A percentile compares a stretch with the other conserved stretches of the same genome.
phyloP scores from a whole-genome alignment of 2,329 filamentous ascomycete species.

The Celoporthe dispersa region DNA sequence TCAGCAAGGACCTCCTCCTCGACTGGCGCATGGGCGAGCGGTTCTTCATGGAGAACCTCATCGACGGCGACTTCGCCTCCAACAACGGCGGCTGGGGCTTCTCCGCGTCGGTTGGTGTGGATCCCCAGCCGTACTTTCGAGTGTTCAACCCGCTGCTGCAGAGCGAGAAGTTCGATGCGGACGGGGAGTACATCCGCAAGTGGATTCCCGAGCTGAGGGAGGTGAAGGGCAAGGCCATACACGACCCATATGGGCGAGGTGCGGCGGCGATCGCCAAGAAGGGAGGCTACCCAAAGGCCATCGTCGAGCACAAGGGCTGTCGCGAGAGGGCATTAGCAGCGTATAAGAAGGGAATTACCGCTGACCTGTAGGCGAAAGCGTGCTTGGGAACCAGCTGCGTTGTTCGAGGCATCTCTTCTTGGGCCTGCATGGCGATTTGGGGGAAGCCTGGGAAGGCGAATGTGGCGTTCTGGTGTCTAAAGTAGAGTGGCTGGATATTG shows the following conservation, averaged over 20 bases:
- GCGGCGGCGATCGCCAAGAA: conserved; percentile 62
- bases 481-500: background rate
- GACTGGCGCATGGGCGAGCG: conserved; percentile 84
- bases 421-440: background rate
- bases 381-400: background rate
- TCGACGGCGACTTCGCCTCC: conserved; percentile 80
- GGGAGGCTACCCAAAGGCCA: conserved; percentile 72
- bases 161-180: conserved; percentile 81
- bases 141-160: conserved; percentile 88
- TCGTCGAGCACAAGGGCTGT: conserved; percentile 74
- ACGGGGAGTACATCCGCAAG: conserved; percentile 78
- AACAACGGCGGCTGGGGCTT: conserved; percentile 72
- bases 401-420: background rate
- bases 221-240: conserved; percentile 70
- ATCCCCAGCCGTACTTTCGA: conserved; percentile 77
- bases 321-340: conserved; percentile 56
- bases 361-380: conserved; percentile 25
- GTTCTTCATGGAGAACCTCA: conserved; percentile 80
- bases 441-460: background rate
- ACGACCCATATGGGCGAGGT: conserved; percentile 77
- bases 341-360: conserved; percentile 37
- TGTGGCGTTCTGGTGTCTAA: background rate
- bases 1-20: conserved; percentile 78
- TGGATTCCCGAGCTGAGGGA: conserved; percentile 78
- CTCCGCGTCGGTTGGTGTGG: conserved; percentile 44